phyloP scores from a whole-genome alignment of 805 yeast species.

The Kuraishia ogatae region DNA sequence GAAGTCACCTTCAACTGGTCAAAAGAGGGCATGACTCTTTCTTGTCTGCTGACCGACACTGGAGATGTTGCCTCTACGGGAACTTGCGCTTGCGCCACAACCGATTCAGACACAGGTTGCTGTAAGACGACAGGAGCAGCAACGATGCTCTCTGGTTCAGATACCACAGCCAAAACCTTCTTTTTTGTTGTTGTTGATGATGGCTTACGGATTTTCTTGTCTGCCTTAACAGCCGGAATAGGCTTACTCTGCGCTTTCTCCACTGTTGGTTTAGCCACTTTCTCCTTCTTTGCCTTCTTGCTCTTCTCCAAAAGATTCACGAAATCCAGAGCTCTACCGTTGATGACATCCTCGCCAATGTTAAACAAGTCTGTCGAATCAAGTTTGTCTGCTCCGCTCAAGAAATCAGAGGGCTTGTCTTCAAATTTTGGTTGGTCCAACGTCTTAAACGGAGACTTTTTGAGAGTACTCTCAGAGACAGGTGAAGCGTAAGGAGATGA shows the following conservation, averaged over 20 bases:
- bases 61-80: background rate
- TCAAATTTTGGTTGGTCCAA: constrained; percentile 1
- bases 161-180: constrained; percentile 1
- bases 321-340: background rate
- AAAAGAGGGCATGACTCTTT: constrained; percentile 1
- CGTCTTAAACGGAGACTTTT: background rate
- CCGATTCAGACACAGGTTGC: background rate
- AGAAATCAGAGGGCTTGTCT: background rate
- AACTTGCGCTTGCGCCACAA: background rate
- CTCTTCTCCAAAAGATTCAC: background rate
- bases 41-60: background rate
- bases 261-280: background rate
- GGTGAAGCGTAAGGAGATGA: background rate
- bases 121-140: background rate
- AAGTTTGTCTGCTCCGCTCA: background rate
- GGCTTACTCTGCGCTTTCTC: background rate
- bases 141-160: constrained; percentile 2
- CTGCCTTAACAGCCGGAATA: background rate
- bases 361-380: background rate
- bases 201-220: background rate
- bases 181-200: background rate
- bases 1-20: constrained; percentile 7
- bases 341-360: background rate
- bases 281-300: background rate
- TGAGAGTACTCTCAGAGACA: background rate